Conservation (phyloP, 1,284 basidiomycete species). For the Cryptococcus amylolentus region DNA sequence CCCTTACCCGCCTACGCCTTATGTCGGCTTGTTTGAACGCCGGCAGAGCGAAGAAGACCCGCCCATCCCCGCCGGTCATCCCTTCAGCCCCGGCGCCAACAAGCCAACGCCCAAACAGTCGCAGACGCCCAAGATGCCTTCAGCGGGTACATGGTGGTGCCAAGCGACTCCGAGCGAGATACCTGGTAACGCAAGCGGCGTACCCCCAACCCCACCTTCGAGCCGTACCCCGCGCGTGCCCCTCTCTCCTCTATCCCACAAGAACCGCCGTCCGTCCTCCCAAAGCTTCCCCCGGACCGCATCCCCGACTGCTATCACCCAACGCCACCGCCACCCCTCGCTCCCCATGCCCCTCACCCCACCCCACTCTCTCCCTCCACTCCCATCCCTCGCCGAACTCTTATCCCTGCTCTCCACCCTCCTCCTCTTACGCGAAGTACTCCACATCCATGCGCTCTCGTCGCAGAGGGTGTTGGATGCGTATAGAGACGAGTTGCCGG, state of each 20-base stretch:
- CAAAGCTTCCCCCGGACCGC: neutral
- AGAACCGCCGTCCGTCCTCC: neutral
- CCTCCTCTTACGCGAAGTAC: neutral
- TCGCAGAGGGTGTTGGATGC: neutral
- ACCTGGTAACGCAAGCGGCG: neutral
- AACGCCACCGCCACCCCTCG: neutral
- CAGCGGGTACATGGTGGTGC: neutral
- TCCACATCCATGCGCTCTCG: neutral
- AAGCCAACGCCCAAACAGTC: too few relatives aligned
- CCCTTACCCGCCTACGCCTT: neutral
- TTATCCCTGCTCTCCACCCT: neutral
- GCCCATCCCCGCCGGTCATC: neutral
- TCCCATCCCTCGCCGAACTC: neutral
- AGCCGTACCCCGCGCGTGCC: neutral
- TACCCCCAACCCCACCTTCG: neutral
- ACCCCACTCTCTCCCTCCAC: neutral
- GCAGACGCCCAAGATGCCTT: neutral
- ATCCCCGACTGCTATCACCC: neutral
- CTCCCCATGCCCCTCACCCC: neutral
- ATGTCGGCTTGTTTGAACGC: neutral
- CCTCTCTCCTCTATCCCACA: neutral
- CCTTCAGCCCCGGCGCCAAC: neutral
- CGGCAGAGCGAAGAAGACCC: neutral
- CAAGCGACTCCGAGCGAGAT: neutral
- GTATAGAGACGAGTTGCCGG: constrained; percentile 1